A percentile compares a stretch with the other conserved stretches of the same genome.
These are phyloP conservation scores for Monosporascus sp. DNA, from an alignment of 2,329 filamentous ascomycete species.

Conservation along the genomic window DNA sequence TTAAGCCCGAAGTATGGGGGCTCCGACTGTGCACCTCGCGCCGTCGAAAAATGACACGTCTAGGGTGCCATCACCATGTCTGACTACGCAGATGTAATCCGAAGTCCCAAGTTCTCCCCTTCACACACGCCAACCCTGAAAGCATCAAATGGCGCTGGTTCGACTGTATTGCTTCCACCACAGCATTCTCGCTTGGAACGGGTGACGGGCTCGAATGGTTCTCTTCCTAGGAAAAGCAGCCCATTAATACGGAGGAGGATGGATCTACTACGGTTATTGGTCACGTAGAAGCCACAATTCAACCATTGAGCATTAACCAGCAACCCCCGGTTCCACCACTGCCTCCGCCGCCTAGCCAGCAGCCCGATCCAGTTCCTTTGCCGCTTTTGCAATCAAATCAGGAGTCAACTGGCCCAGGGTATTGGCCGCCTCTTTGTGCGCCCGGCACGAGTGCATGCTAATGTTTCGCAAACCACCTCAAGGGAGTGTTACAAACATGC, in stretches of 20 bases:
- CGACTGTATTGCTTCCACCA: not conserved
- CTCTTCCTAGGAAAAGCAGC: not conserved
- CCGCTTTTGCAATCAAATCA: too few species aligned
- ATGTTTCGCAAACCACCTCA: not conserved
- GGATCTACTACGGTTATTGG: not conserved
- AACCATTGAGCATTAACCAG: not conserved
- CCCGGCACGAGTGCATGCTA: too few species aligned
- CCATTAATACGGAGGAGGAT: not conserved
- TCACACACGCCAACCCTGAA: constrained; percentile 5
- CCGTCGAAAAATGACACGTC: not conserved
- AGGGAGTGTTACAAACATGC: not conserved
- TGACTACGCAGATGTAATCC: not conserved
- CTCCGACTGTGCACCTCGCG: not conserved
- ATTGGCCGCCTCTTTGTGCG: too few species aligned
- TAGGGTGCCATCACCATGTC: not conserved
- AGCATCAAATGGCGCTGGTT: not conserved
- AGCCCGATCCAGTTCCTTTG: too few species aligned
- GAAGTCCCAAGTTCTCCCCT: constrained; percentile 4
- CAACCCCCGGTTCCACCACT: not conserved
- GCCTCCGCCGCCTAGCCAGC: not conserved
- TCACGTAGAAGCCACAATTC: not conserved
- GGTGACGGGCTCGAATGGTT: not conserved
- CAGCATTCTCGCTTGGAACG: not conserved
- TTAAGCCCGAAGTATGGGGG: not conserved
- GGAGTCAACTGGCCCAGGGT: too few species aligned